Evolutionary conservation across 306 rosid genomes (phyloP), one percentile per base, ranked within the genome.

Genomic region (Gastrolobium villosum): DNA sequence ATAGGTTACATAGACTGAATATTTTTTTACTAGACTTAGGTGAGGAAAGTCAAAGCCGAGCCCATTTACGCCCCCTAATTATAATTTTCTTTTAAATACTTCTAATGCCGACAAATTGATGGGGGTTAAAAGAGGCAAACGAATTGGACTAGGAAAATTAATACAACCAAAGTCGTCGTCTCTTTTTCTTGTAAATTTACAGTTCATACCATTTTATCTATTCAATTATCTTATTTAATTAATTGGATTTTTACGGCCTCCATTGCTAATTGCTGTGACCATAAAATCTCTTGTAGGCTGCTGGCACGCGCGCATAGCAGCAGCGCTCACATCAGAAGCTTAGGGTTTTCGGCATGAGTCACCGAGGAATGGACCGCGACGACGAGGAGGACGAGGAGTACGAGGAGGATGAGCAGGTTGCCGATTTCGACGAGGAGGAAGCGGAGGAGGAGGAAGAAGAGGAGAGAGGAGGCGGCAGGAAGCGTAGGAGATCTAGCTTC

Each of bases 401-500:
- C 6, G 97, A 88, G 2, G 94, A 87, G 2, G 83, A 75, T 11
- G 90, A 87, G n/a, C 91, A 85, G 71, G 86, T 43, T 3, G 84
- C 65, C 5, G 93, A 87, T n/a, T 93, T 87, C 43, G 93, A 85
- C 2, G 91, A 87, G 0, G 89, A 71, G 28, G 92, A 84, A 11
- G 94, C 79, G 20, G 96, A 81, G 11, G 96, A 86, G 30, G 98
- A 90, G 34, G 97, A 84, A 9, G 89, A 78, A 62, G 94, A 84
- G 20, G 93, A 83, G n/a, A 89, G 94, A 79, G 55, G 81, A 8
- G 80, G 88, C 44, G 77, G 78, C 26, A 76, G 80, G 83, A 93
- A 93, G 86, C 79, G 96, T 65, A 48, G 81, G 69, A 86, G 96
- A 87, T 89, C 96, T 79, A 57, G 84, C 0, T 92, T 75, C 69